Evolutionary conservation across 2,329 filamentous ascomycete genomes (phyloP).

Genomic region (Leptodontidium sp.): DNA sequence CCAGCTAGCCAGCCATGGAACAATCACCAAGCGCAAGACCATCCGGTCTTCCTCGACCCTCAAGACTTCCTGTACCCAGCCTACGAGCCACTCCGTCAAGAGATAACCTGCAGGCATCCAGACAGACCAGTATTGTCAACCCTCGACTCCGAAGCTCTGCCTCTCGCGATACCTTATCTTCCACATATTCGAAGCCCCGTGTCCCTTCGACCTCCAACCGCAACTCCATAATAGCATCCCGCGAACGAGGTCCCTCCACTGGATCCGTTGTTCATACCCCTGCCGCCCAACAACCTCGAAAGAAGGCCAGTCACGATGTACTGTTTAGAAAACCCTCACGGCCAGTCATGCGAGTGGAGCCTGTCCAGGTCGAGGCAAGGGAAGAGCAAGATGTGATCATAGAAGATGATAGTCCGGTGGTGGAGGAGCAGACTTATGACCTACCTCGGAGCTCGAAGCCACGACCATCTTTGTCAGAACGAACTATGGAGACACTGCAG

Average conservation of each 20-base stretch:
- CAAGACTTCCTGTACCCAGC: slow-evolving; percentile 59
- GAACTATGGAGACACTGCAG: slow-evolving; percentile 85
- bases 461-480: slow-evolving; percentile 74
- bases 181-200: slow-evolving; percentile 33
- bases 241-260: slow-evolving; percentile 30
- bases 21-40: slow-evolving; percentile 38
- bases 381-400: slow-evolving; percentile 26
- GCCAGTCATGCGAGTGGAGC: slow-evolving; percentile 26
- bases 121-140: slow-evolving; percentile 33
- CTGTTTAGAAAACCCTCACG: slow-evolving; percentile 38
- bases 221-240: slow-evolving; percentile 20
- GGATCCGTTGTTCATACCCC: slow-evolving; percentile 31
- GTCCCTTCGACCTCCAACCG: slow-evolving; percentile 28
- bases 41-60: slow-evolving; percentile 57
- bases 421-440: slow-evolving; percentile 29
- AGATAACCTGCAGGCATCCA: slow-evolving; percentile 53
- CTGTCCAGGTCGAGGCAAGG: slow-evolving; percentile 1
- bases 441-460: slow-evolving; percentile 32
- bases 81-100: slow-evolving; percentile 57
- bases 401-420: slow-evolving; percentile 28
- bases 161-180: slow-evolving; percentile 38
- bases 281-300: slow-evolving; percentile 25
- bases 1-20: slow-evolving; percentile 39
- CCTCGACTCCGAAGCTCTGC: slow-evolving; percentile 41
- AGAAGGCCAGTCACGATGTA: slow-evolving; percentile 35